Percentiles rank a stretch among this genome's conserved stretches.
These are phyloP conservation scores for Trametes coccinea DNA, from an alignment of 768 basidiomycete genomes.

Conservation along the genomic window DNA sequence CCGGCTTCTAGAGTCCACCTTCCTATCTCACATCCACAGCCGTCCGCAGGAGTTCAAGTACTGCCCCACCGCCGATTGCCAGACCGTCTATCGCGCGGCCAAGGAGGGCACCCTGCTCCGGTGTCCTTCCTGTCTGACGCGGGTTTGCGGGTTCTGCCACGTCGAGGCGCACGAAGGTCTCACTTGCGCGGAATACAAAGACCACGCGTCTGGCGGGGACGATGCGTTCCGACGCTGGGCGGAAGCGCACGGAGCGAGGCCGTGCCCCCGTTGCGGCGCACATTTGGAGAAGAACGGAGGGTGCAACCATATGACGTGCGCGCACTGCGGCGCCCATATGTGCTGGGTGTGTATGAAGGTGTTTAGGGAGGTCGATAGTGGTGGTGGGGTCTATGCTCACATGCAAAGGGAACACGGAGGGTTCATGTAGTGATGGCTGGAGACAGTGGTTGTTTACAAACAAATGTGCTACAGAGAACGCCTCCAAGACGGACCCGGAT, in stretches of 20 bases:
- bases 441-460: no score
- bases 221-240: slow-evolving; percentile 30
- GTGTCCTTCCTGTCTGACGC: slow-evolving; percentile 39
- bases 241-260: slow-evolving; percentile 33
- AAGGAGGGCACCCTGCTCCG: slow-evolving; percentile 30
- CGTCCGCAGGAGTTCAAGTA: slow-evolving; percentile 46
- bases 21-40: slow-evolving; percentile 44
- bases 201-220: slow-evolving; percentile 13
- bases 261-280: slow-evolving; percentile 39
- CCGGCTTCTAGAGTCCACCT: slow-evolving; percentile 42
- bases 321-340: slow-evolving; percentile 37
- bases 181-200: slow-evolving; percentile 34
- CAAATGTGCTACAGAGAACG: no score
- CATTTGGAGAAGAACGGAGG: slow-evolving; percentile 40
- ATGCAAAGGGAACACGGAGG: slow-evolving; percentile 35
- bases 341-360: slow-evolving; percentile 43
- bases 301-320: slow-evolving; percentile 44
- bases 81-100: slow-evolving; percentile 43
- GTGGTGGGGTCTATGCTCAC: slow-evolving; percentile 35
- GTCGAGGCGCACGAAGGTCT: slow-evolving; percentile 44
- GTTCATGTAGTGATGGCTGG: not conserved
- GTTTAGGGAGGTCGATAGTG: slow-evolving; percentile 27
- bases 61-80: slow-evolving; percentile 56
- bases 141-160: slow-evolving; percentile 43
- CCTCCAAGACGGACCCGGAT: no score